Conservation (phyloP, 108 stramenopile species). For the Cafeteria roenbergensis region DNA sequence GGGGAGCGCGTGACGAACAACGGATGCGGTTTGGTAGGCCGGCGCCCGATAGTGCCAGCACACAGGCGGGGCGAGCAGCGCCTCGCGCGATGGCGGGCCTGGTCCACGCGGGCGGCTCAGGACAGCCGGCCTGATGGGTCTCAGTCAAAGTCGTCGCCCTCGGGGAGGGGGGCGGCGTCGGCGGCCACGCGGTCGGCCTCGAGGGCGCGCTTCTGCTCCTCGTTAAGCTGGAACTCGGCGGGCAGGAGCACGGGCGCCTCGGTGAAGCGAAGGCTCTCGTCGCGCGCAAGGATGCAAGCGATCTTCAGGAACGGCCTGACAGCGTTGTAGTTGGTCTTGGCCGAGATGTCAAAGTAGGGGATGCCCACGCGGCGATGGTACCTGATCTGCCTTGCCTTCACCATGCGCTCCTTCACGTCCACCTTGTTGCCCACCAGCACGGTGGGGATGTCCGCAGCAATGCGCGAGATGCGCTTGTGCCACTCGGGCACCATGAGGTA, state of each 20-base stretch:
- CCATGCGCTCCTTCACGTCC: conserved; percentile 99
- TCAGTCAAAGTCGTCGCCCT: conserved; percentile 6
- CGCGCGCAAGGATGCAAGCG: conserved; percentile 87
- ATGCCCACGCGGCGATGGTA: conserved; percentile 99
- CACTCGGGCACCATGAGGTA: conserved; percentile 99
- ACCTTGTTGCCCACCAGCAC: conserved; percentile 98
- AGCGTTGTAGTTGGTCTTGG: conserved; percentile 99
- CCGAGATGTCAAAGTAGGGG: conserved; percentile 98
- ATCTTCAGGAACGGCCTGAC: conserved; percentile 99
- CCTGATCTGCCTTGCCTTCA: conserved; percentile 99
- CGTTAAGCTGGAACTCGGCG: conserved; percentile 50
- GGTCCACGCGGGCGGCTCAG: no score
- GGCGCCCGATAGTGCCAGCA: no score
- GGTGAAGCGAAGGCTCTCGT: conserved; percentile 86
- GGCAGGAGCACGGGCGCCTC: conserved; percentile 92
- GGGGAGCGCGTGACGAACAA: no score
- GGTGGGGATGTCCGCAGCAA: conserved; percentile 91
- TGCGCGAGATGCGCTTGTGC: conserved; percentile 94
- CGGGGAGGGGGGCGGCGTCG: background rate
- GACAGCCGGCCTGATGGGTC: no score
- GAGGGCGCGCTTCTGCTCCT: conserved; percentile 23
- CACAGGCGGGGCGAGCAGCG: no score
- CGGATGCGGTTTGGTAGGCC: no score
- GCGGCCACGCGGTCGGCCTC: background rate
- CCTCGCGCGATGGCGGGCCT: no score